phyloP scores from a whole-genome alignment of 2,329 filamentous ascomycete species.

The Biscogniauxia mediterranea region DNA sequence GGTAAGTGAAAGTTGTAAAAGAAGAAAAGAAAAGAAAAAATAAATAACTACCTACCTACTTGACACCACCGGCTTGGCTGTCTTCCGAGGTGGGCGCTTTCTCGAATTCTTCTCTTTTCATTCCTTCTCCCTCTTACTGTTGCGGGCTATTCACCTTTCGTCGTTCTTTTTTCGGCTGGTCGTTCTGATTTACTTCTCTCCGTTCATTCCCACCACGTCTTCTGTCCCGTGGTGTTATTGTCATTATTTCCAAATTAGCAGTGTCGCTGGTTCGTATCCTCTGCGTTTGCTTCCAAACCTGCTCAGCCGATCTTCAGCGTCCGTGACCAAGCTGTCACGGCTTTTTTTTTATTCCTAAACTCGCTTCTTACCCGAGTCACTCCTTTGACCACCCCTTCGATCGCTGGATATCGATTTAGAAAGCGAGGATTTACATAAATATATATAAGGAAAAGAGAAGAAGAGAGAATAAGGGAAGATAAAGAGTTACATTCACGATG shows the following conservation, averaged over 20 bases:
- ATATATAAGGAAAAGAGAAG: no score
- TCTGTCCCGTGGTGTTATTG: background rate
- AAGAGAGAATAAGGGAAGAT: background rate
- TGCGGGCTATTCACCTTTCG: slow-evolving; percentile 11
- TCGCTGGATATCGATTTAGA: slow-evolving; percentile 2
- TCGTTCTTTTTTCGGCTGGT: slow-evolving; percentile 20
- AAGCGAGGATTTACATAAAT: background rate
- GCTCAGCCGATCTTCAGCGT: background rate
- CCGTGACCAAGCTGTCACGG: background rate
- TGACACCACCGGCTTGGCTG: background rate
- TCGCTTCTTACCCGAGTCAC: slow-evolving; percentile 3
- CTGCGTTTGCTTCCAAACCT: slow-evolving; percentile 7
- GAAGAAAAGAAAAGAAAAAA: no score
- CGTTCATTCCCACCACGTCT: slow-evolving; percentile 6
- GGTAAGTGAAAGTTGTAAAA: no score
- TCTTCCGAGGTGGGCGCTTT: background rate
- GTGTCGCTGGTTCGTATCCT: slow-evolving; percentile 19
- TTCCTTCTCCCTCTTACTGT: slow-evolving; percentile 6
- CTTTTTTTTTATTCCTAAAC: background rate
- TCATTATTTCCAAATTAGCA: background rate
- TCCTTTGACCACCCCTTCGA: slow-evolving; percentile 4
- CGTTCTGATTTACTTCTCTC: slow-evolving; percentile 4
- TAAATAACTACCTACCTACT: background rate
- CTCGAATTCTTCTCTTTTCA: background rate
- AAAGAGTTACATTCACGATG: slow-evolving; percentile 27